These are phyloP conservation scores for Punctularia strigosozonata DNA, from an alignment of 768 basidiomycete species.

Conservation along the genomic window DNA sequence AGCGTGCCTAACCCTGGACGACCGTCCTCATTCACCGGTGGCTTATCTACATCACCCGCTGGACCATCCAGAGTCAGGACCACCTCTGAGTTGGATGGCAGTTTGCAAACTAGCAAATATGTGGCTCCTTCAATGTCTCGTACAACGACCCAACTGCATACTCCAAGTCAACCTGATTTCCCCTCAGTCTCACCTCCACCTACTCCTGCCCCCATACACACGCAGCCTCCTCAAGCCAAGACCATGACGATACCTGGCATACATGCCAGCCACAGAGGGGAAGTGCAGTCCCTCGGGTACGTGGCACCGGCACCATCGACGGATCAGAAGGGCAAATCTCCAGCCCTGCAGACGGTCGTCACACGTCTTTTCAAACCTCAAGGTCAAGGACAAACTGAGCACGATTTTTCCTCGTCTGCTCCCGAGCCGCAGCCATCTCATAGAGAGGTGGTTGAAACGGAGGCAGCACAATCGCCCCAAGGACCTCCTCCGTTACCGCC, in stretches of 20 bases:
- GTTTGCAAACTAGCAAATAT: background rate
- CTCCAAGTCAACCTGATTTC: conserved; percentile 9
- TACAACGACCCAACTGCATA: conserved; percentile 19
- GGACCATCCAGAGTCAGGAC: too few relatives aligned
- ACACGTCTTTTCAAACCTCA: too few relatives aligned
- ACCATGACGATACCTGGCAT: conserved; percentile 85
- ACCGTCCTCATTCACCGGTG: too few relatives aligned
- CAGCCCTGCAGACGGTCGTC: too few relatives aligned
- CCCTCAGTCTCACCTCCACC: conserved; percentile 18
- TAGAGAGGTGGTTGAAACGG: background rate
- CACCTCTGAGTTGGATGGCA: background rate
- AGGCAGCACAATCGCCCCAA: background rate
- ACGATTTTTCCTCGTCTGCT: too few relatives aligned
- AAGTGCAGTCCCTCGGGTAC: conserved; percentile 79
- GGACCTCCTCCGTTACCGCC: conserved; percentile 37
- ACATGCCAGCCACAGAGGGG: conserved; percentile 73
- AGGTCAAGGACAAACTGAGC: too few relatives aligned
- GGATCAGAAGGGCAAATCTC: background rate
- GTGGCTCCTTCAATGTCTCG: conserved; percentile 24
- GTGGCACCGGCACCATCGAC: conserved; percentile 34
- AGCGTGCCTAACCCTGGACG: too few relatives aligned
- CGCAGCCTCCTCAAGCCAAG: conserved; percentile 62
- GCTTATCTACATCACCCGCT: too few relatives aligned
- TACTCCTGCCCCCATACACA: conserved; percentile 43
- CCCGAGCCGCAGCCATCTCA: too few relatives aligned